phyloP scores from a whole-genome alignment of 2,329 filamentous ascomycete genomes.

The Diaporthe citri region DNA sequence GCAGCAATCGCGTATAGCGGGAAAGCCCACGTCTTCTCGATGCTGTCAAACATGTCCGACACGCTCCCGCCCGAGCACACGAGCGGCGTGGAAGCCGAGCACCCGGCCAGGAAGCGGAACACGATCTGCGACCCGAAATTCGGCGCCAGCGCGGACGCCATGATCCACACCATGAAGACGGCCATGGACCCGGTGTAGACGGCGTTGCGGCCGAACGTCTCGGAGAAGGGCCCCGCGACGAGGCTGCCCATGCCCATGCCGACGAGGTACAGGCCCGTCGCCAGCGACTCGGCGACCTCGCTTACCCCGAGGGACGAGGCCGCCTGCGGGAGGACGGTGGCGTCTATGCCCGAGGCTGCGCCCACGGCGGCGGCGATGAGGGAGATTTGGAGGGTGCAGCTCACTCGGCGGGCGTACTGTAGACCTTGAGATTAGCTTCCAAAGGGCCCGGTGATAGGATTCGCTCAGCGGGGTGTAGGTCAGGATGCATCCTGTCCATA shows the following conservation, averaged over 20 bases:
- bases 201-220: conserved; percentile 54
- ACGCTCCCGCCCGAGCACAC: conserved; percentile 58
- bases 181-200: conserved; percentile 56
- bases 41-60: conserved; percentile 53
- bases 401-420: conserved; percentile 47
- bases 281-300: conserved; percentile 62
- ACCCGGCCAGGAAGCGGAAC: conserved; percentile 62
- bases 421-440: not conserved
- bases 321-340: conserved; percentile 59
- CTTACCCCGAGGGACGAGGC: conserved; percentile 60
- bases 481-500: not conserved
- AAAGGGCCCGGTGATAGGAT: no score
- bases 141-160: conserved; percentile 57
- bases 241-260: conserved; percentile 54
- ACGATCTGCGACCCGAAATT: conserved; percentile 57
- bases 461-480: no score
- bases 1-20: conserved; percentile 61
- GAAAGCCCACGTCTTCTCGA: conserved; percentile 53
- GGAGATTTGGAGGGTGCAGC: conserved; percentile 57
- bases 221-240: conserved; percentile 54
- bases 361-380: conserved; percentile 64
- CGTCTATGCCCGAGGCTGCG: conserved; percentile 65
- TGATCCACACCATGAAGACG: conserved; percentile 58
- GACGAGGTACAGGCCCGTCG: conserved; percentile 55
- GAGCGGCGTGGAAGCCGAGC: conserved; percentile 59